These are phyloP conservation scores for Suillus sp. DNA, from an alignment of 768 basidiomycete species.

Conservation along the genomic window DNA sequence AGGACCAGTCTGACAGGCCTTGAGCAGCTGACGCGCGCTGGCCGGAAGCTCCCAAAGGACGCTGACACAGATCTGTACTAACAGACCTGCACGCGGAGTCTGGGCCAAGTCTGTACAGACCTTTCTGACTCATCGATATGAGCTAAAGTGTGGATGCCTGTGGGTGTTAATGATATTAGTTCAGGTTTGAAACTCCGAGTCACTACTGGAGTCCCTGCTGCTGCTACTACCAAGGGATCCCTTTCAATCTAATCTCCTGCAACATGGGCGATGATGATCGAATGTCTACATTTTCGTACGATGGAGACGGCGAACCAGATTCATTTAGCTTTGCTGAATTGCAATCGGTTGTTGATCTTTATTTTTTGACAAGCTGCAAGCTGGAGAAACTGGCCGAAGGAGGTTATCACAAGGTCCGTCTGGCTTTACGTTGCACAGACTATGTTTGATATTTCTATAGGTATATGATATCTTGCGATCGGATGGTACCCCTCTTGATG, in stretches of 20 bases:
- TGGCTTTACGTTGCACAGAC: neutral
- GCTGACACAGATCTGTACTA: too few species aligned
- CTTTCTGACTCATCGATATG: too few species aligned
- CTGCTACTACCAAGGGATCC: too few species aligned
- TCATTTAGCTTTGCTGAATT: neutral
- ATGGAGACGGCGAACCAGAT: neutral
- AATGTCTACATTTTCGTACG: neutral
- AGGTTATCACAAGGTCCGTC: neutral
- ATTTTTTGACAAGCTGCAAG: neutral
- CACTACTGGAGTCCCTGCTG: too few species aligned
- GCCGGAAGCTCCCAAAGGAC: too few species aligned
- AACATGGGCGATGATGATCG: neutral
- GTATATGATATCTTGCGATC: neutral
- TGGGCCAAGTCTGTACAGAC: too few species aligned
- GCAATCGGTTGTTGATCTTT: neutral
- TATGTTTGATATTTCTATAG: neutral
- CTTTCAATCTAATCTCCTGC: neutral
- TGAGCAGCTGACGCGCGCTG: too few species aligned
- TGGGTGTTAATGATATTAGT: too few species aligned
- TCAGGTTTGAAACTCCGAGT: too few species aligned
- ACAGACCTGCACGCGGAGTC: too few species aligned
- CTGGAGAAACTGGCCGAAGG: conserved; percentile 1
- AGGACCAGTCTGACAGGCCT: too few species aligned
- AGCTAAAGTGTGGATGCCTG: too few species aligned
- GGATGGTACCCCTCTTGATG: neutral